Conservation (phyloP, 2,329 filamentous ascomycete species). For the Colletotrichum sp. region DNA sequence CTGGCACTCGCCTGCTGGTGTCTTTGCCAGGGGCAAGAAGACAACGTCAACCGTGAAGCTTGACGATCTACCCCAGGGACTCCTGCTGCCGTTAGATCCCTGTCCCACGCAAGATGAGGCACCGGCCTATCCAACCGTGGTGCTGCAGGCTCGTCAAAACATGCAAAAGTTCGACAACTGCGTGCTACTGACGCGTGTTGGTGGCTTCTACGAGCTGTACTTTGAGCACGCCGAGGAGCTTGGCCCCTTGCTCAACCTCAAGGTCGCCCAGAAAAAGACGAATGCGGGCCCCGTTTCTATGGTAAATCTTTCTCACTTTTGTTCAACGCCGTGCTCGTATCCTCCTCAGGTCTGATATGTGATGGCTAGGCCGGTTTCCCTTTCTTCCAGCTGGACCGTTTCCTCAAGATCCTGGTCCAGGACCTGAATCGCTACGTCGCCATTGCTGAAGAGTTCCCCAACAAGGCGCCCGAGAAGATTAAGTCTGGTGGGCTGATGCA, state of each 20-base stretch:
- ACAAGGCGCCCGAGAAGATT: slow-evolving; percentile 70
- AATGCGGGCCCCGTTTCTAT: slow-evolving; percentile 81
- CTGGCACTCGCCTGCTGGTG: background rate
- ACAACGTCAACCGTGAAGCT: slow-evolving; percentile 59
- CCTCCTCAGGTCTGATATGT: slow-evolving; percentile 25
- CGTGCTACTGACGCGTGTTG: slow-evolving; percentile 88
- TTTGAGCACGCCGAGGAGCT: slow-evolving; percentile 94
- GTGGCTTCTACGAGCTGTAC: slow-evolving; percentile 97
- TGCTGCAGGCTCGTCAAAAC: slow-evolving; percentile 85
- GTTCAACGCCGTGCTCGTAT: slow-evolving; percentile 14
- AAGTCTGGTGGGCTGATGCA: slow-evolving; percentile 83
- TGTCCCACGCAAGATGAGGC: slow-evolving; percentile 47
- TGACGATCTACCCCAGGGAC: slow-evolving; percentile 63
- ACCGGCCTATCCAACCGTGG: slow-evolving; percentile 80
- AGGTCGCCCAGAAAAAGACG: slow-evolving; percentile 79
- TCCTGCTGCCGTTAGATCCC: slow-evolving; percentile 40
- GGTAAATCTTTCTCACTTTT: slow-evolving; percentile 54
- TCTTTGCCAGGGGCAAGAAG: slow-evolving; percentile 53
- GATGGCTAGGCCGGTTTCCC: slow-evolving; percentile 81
- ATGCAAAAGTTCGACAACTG: slow-evolving; percentile 92
- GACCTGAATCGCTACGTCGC: slow-evolving; percentile 91
- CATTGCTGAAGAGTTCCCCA: slow-evolving; percentile 90
- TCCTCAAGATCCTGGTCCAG: slow-evolving; percentile 90
- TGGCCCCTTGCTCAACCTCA: slow-evolving; percentile 85
- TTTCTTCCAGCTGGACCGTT: slow-evolving; percentile 89